Conservation (phyloP, 768 basidiomycete species). For the Tylopilus subfusipes region DNA sequence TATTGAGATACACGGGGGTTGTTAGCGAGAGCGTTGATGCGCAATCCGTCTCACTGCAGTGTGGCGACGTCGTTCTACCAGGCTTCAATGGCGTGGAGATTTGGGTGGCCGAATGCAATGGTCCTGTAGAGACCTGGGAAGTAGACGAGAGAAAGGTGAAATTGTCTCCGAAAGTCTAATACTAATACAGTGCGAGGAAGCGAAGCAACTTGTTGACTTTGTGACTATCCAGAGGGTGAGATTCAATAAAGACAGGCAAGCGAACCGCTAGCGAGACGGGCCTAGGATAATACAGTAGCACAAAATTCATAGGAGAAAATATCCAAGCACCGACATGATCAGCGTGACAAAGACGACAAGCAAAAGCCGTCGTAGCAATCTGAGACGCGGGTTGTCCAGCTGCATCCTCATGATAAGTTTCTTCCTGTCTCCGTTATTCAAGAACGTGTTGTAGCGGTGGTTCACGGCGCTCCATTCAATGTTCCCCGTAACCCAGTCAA, state of each 20-base stretch:
- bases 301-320: neutral
- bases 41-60: slow-evolving; percentile 25
- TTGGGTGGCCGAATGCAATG: slow-evolving; percentile 59
- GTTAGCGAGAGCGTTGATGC: slow-evolving; percentile 30
- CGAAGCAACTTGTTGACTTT: neutral
- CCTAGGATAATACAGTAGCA: neutral
- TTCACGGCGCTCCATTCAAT: slow-evolving; percentile 29
- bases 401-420: slow-evolving; percentile 20
- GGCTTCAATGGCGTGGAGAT: slow-evolving; percentile 48
- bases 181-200: neutral
- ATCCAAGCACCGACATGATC: slow-evolving; percentile 3
- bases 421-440: slow-evolving; percentile 19
- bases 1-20: slow-evolving; percentile 37
- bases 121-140: slow-evolving; percentile 57
- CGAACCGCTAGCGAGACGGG: neutral
- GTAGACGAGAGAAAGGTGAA: slow-evolving; percentile 40
- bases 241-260: neutral
- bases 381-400: neutral
- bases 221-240: neutral
- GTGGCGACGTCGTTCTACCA: slow-evolving; percentile 32
- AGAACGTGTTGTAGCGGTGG: slow-evolving; percentile 26
- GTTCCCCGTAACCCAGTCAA: slow-evolving; percentile 26
- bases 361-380: neutral
- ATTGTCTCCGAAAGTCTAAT: neutral
- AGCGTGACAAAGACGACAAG: slow-evolving; percentile 7